Evolutionary conservation across 1,284 basidiomycete genomes (phyloP).

Genomic region (Takashimella tepidaria): DNA sequence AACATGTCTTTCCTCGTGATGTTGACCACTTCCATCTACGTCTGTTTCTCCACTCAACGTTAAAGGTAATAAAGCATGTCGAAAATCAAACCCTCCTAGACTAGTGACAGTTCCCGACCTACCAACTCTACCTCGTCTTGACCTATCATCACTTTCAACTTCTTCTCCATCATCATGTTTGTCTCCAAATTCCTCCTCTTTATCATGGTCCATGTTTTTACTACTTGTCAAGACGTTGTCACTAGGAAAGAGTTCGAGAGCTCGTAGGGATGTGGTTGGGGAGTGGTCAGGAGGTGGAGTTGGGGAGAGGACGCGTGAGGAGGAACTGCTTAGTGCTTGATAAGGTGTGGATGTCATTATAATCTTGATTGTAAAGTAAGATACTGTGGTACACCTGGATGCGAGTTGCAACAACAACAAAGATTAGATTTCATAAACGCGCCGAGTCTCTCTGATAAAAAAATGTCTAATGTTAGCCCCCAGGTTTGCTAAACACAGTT

Average conservation of each 20-base stretch:
- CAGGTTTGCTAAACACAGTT: background rate
- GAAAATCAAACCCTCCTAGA: conserved; percentile 64
- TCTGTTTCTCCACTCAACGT: conserved; percentile 64
- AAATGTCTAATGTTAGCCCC: background rate
- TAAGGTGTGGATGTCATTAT: background rate
- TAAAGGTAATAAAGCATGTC: conserved; percentile 68
- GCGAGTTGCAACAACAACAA: no score
- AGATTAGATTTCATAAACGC: background rate
- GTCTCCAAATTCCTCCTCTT: conserved; percentile 45
- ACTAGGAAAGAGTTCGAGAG: conserved; percentile 59
- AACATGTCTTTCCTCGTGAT: conserved; percentile 63
- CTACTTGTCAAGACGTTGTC: conserved; percentile 7
- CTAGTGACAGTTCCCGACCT: conserved; percentile 62
- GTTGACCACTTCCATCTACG: conserved; percentile 52
- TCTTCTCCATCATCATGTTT: no score
- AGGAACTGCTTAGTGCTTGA: background rate
- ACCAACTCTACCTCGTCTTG: conserved; percentile 24
- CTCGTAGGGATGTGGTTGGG: conserved; percentile 65
- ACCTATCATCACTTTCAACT: no score
- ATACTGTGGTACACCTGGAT: no score
- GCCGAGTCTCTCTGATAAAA: background rate
- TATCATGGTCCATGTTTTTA: conserved; percentile 31
- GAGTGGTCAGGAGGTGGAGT: conserved; percentile 51
- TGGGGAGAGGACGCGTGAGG: conserved; percentile 29
- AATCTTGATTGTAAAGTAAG: background rate